phyloP scores from a whole-genome alignment of 2,329 filamentous ascomycete species.

The Acrodontium crateriforme region DNA sequence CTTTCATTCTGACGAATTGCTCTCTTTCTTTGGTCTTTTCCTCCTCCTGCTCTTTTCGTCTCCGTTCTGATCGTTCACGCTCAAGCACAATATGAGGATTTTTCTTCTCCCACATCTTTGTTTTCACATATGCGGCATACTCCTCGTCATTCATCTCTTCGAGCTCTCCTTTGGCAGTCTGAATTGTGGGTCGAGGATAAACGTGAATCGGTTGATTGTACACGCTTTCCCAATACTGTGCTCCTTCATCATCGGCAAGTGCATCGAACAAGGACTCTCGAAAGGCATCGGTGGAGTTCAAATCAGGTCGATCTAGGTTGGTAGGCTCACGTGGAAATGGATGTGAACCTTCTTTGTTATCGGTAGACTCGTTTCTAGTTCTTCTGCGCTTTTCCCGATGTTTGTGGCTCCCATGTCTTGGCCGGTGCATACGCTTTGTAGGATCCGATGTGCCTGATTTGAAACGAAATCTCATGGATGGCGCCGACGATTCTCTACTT shows the following conservation, averaged over 20 bases:
- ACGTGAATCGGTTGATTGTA: conserved; percentile 89
- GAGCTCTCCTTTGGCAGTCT: conserved; percentile 41
- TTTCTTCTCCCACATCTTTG: conserved; percentile 91
- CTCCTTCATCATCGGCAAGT: conserved; percentile 91
- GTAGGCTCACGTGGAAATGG: conserved; percentile 21
- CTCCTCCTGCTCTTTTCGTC: conserved; percentile 34
- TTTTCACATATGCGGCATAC: conserved; percentile 72
- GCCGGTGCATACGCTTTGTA: conserved; percentile 12
- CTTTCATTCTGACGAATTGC: conserved; percentile 29
- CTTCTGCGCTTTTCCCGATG: conserved; percentile 1
- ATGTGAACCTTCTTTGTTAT: conserved; percentile 10
- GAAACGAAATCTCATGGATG: conserved; percentile 17
- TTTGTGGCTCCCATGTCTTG: conserved; percentile 5
- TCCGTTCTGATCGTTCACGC: conserved; percentile 46
- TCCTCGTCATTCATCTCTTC: conserved; percentile 88
- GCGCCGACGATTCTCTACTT: too few species aligned
- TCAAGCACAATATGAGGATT: conserved; percentile 73
- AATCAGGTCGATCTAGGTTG: conserved; percentile 12
- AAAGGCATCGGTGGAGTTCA: conserved; percentile 65
- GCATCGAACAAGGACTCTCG: conserved; percentile 92
- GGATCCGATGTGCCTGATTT: conserved; percentile 13
- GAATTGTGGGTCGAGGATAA: conserved; percentile 55
- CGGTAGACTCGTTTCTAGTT: conserved; percentile 6
- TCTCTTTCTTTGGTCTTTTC: conserved; percentile 19
- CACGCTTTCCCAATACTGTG: conserved; percentile 88